phyloP scores from a whole-genome alignment of 2,329 filamentous ascomycete species.

The Pyrenophora graminea region DNA sequence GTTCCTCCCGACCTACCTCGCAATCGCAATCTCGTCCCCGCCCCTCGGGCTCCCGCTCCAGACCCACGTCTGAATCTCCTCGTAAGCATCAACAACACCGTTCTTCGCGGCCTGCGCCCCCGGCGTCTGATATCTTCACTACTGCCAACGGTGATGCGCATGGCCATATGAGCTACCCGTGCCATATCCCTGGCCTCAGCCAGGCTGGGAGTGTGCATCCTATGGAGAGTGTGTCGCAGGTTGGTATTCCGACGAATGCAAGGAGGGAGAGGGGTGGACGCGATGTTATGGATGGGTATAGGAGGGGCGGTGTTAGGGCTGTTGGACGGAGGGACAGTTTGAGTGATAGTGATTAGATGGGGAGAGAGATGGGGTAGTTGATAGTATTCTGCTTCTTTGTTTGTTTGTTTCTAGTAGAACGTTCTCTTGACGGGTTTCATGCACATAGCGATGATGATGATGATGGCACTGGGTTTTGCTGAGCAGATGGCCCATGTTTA shows the following conservation, averaged over 20 bases:
- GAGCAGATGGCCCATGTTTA: too few relatives aligned
- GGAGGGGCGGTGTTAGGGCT: slow-evolving; percentile 47
- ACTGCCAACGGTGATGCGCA: slow-evolving; percentile 47
- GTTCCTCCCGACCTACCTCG: slow-evolving; percentile 12
- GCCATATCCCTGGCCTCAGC: slow-evolving; percentile 60
- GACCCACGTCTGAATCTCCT: slow-evolving; percentile 40
- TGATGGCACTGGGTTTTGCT: too few relatives aligned
- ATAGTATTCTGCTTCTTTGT: not conserved
- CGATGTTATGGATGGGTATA: slow-evolving; percentile 51
- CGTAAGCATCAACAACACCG: slow-evolving; percentile 38
- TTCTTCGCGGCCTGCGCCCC: slow-evolving; percentile 30
- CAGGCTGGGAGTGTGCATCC: slow-evolving; percentile 40
- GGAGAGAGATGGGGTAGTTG: not conserved
- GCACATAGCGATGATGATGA: too few relatives aligned
- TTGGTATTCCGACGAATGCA: slow-evolving; percentile 39
- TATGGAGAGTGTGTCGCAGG: slow-evolving; percentile 48
- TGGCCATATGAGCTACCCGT: slow-evolving; percentile 61
- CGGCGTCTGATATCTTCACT: slow-evolving; percentile 42
- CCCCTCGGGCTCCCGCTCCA: slow-evolving; percentile 34
- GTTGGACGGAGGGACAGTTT: slow-evolving; percentile 56
- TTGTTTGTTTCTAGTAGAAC: not conserved
- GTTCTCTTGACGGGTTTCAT: not conserved
- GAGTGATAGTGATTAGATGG: slow-evolving; percentile 55
- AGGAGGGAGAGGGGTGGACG: slow-evolving; percentile 34
- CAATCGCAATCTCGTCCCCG: slow-evolving; percentile 19